Evolutionary conservation across 2,329 filamentous ascomycete species (phyloP).

Genomic region (Talaromyces sp.): DNA sequence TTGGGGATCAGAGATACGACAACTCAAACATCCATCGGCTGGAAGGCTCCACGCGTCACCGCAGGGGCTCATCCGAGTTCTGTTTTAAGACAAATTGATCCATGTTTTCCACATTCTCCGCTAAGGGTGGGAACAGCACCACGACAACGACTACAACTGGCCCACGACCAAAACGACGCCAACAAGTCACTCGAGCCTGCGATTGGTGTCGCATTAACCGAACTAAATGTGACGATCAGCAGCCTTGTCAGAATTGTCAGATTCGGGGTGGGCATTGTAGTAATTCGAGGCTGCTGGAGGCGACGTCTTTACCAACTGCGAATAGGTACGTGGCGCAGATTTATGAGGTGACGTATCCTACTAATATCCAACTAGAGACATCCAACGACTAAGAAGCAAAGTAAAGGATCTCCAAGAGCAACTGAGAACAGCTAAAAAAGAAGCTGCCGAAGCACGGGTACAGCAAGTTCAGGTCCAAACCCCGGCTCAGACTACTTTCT

Average conservation of each 20-base stretch:
- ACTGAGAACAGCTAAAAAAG: constrained; percentile 26
- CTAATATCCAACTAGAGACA: constrained; percentile 14
- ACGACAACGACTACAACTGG: background rate
- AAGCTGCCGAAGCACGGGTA: constrained; percentile 18
- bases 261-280: constrained; percentile 14
- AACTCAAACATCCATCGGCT: background rate
- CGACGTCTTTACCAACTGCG: constrained; percentile 11
- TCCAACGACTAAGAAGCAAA: constrained; percentile 30
- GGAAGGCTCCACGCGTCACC: no score
- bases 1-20: background rate
- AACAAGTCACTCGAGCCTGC: background rate
- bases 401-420: constrained; percentile 31
- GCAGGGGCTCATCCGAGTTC: no score
- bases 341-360: no score
- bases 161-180: background rate
- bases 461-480: background rate
- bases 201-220: background rate
- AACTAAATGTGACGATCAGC: background rate
- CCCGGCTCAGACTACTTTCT: background rate
- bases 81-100: background rate
- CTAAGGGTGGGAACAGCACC: background rate
- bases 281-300: constrained; percentile 14
- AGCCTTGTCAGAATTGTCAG: background rate
- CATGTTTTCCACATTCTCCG: background rate
- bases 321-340: background rate